Base-by-base conservation (phyloP, 2,329 filamentous ascomycete species). In the Trichoderma pleuroti region DNA sequence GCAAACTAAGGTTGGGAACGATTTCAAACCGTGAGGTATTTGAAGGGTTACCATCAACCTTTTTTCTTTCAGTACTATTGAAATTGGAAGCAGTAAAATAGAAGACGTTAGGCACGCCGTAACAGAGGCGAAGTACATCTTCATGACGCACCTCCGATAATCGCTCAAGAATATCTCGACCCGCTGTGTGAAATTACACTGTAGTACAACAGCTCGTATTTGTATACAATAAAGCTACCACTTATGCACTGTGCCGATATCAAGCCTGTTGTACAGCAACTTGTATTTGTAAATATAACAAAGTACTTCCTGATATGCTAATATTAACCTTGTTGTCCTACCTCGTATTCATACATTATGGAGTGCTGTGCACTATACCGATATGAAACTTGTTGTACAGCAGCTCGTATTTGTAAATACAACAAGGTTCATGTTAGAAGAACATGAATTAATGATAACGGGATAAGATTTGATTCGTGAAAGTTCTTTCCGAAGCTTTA, bases 81-180 rank as follows among this genome's bases (percentile, higher is more conserved):
- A 18, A 5, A 18, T 11, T 39, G 14, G 36, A 9, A 18, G 4
- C 9, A n/a, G 18, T 42, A 6, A 42, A 34, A 21, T n/a, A 46
- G 3, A 10, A 21, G 18, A 1, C 42, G 1, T 0, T 21, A n/a
- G n/a, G 0, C 42, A 5, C 2, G 42, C 42, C 1, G 42, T 12
- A 46, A 46, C n/a, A 46, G 18, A 46, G 42, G n/a, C 42, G 5
- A 6, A 10, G 18, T 11, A 1, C n/a, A 46, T 46, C 2, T 21
- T 21, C n/a, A 4, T 46, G 42, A 18, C n/a, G n/a, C n/a, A 4
- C 9, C 4, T 46, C 4, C 2, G 10, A 46, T 46, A 11, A 11
- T 3, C 4, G n/a, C 42, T 3, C n/a, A 46, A 46, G 9, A 46
- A 21, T 11, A 46, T 46, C 1, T n/a, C 18, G 18, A 0, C 39